Evolutionary conservation across 2,329 filamentous ascomycete species (phyloP), one percentile per base, ranked within the genome.

Genomic region (Coniochaeta prunicola): DNA sequence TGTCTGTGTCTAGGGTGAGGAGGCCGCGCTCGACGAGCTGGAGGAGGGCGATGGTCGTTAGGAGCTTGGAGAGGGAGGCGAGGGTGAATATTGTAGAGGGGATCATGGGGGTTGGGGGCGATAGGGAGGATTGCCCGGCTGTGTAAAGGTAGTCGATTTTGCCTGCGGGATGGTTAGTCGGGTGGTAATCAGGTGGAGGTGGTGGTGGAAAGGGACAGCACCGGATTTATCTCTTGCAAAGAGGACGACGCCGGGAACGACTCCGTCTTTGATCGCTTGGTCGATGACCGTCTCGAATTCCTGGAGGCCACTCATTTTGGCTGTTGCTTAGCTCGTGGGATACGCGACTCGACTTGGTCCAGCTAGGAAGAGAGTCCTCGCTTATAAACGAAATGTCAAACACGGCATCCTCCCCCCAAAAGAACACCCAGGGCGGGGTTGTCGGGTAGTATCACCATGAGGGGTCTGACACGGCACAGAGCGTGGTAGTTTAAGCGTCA

Each of bases 1-100:
- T 67, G 63, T 82, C 77, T 12, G 76, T 76, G 40, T 80, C 76
- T 0, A 83, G 69, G 3, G 63, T 68, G 9, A 81, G 63, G 8
- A 75, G 66, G 2, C 76, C 76, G 6, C 71, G 68, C 48, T 83
- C 79, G 40, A 82, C 75, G 31, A 77, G 69, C 60, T 80, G 77
- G 38, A 82, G 65, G 3, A 72, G 71, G 3, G 75, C 71, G 55
- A 82, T 71, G 31, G 73, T 71, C 1, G 80, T 77, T 26, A 80
- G 58, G 13, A 84, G 70, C 63, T 76, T 76, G 45, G 72, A 70
- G 63, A 72, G 68, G 34, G 73, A 75, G 28, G 71, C 70, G 30
- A 74, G 58, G 42, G 63, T 61, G 56, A 75, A 64, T 57, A 71
- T 68, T 30, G 68, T 69, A 58, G 74, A 67, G 31, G 57, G 36